phyloP scores from a whole-genome alignment of 2,329 filamentous ascomycete genomes.

The Apiospora saccharicola region DNA sequence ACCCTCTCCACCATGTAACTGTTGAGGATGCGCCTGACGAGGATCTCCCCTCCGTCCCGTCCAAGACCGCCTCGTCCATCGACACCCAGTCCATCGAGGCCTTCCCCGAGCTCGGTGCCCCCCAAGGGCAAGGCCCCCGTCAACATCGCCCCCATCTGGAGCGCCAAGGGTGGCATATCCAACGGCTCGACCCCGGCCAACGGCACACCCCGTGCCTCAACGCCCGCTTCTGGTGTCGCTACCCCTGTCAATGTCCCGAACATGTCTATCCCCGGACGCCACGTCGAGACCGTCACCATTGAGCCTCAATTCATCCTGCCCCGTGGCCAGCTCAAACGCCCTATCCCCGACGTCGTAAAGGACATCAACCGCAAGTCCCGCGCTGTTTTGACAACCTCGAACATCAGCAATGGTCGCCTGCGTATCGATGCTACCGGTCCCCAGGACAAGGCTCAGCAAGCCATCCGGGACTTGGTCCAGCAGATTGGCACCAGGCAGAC shows the following conservation, averaged over 20 bases:
- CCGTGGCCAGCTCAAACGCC: conserved; percentile 80
- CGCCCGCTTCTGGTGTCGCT: conserved; percentile 66
- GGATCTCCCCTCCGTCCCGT: conserved; percentile 66
- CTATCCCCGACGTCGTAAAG: conserved; percentile 83
- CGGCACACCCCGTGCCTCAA: conserved; percentile 66
- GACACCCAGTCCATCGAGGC: conserved; percentile 89
- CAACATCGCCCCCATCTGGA: conserved; percentile 78
- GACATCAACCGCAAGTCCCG: conserved; percentile 94
- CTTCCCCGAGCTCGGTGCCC: conserved; percentile 87
- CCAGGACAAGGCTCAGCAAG: conserved; percentile 83
- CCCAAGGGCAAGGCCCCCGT: conserved; percentile 68
- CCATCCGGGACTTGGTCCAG: conserved; percentile 86
- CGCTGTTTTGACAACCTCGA: conserved; percentile 80
- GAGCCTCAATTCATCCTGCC: conserved; percentile 80
- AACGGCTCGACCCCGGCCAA: conserved; percentile 64
- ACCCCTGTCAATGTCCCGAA: conserved; percentile 56
- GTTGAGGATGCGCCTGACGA: conserved; percentile 86
- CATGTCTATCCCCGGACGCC: conserved; percentile 82
- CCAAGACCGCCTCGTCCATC: conserved; percentile 58
- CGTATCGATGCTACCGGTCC: conserved; percentile 88
- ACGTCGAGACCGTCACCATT: conserved; percentile 78
- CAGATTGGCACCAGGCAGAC: conserved; percentile 86
- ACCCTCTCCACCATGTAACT: conserved; percentile 65
- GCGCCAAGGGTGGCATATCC: conserved; percentile 59
- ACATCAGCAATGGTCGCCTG: conserved; percentile 74